phyloP scores from a whole-genome alignment of 805 yeast genomes.

The Kazachstania viticola region DNA sequence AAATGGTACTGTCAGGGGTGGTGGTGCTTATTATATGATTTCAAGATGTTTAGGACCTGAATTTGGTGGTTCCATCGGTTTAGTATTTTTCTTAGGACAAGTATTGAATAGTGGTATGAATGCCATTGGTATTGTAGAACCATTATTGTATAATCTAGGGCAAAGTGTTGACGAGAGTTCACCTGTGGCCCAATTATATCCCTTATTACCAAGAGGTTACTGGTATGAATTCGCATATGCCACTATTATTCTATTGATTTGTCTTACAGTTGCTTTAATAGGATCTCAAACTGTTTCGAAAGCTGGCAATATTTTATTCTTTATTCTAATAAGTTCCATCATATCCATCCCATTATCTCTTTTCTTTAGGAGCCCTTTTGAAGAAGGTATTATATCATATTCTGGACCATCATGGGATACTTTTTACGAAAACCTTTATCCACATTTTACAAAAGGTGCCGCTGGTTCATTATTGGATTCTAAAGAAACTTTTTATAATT shows the following conservation, averaged over 20 bases:
- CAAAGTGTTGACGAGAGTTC: slow-evolving; percentile 15
- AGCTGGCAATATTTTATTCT: slow-evolving; percentile 67
- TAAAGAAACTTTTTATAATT: slow-evolving; percentile 67
- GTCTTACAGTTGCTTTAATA: slow-evolving; percentile 65
- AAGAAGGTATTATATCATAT: slow-evolving; percentile 40
- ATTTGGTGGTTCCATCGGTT: slow-evolving; percentile 95
- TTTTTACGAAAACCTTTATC: slow-evolving; percentile 53
- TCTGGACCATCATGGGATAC: slow-evolving; percentile 69
- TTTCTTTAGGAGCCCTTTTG: slow-evolving; percentile 52
- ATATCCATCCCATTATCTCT: slow-evolving; percentile 74
- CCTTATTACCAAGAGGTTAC: slow-evolving; percentile 56
- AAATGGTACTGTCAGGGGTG: slow-evolving; percentile 94
- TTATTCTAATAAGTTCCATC: slow-evolving; percentile 57
- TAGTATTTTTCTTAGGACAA: slow-evolving; percentile 90
- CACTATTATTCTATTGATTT: slow-evolving; percentile 51
- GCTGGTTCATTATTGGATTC: slow-evolving; percentile 65
- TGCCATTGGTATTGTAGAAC: slow-evolving; percentile 92
- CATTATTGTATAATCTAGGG: slow-evolving; percentile 73
- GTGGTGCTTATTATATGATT: slow-evolving; percentile 97
- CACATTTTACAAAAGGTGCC: slow-evolving; percentile 78
- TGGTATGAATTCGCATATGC: slow-evolving; percentile 64
- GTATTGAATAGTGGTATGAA: slow-evolving; percentile 84
- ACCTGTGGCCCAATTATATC: slow-evolving; percentile 31
- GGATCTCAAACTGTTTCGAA: slow-evolving; percentile 75
- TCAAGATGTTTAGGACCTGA: slow-evolving; percentile 93